A percentile compares a stretch with the other conserved stretches of the same genome.
Evolutionary conservation across 371 early-diverging fungal genomes (phyloP).

Genomic region (Mucor piriformis): DNA sequence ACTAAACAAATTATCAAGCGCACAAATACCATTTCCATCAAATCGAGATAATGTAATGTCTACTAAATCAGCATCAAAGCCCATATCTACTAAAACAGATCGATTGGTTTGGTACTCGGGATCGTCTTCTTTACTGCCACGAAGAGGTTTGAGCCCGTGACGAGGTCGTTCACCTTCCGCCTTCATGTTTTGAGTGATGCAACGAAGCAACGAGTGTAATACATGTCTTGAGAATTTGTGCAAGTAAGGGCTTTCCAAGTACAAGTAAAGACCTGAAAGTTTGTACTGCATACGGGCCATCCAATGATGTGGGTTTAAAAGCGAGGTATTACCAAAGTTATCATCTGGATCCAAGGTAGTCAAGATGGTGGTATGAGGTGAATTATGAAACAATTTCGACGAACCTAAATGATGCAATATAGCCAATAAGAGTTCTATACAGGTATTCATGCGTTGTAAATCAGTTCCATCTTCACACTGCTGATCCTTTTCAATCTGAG

Average conservation of each 20-base stretch:
- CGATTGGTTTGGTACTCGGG: constrained; percentile 32
- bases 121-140: background rate
- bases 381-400: constrained; percentile 48
- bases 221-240: constrained; percentile 51
- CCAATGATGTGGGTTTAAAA: constrained; percentile 66
- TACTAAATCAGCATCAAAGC: constrained; percentile 80
- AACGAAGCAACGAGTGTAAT: constrained; percentile 56
- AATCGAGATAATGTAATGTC: constrained; percentile 76
- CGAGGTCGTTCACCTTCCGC: constrained; percentile 50
- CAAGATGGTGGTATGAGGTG: constrained; percentile 62
- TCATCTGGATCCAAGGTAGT: constrained; percentile 35
- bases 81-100: constrained; percentile 61
- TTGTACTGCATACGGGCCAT: constrained; percentile 56
- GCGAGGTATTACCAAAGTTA: constrained; percentile 37
- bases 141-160: background rate
- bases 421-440: constrained; percentile 62
- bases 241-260: constrained; percentile 39
- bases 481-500: constrained; percentile 22
- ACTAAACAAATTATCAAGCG: constrained; percentile 86
- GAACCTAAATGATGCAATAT: constrained; percentile 63
- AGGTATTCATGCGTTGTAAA: constrained; percentile 37
- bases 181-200: constrained; percentile 65
- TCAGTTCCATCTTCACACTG: background rate
- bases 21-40: constrained; percentile 73
- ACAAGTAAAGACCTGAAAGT: constrained; percentile 48